Evolutionary conservation across 1,284 basidiomycete genomes (phyloP), one percentile per base, ranked within the genome.

Genomic region (Ganoderma sinense): DNA sequence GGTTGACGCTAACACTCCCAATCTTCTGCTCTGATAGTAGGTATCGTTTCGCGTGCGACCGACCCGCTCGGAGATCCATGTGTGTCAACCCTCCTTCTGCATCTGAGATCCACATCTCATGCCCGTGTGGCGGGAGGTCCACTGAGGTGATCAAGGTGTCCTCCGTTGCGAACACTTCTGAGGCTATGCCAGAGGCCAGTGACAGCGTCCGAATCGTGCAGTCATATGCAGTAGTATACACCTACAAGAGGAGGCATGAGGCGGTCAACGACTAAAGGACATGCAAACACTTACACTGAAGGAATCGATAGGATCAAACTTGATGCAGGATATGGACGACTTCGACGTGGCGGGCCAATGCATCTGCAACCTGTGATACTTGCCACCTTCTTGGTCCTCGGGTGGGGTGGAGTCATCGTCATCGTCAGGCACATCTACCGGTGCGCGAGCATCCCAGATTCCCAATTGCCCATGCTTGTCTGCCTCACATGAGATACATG

Each of bases 71-170:
- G 43, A 93, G 80, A 77, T 95, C 93, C 33, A 93, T 80, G 73
- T 94, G 93, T 5, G 90, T 91, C 3, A 89, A 80, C 26, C 92
- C 90, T 20, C 93, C 93, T 10, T 79, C 74, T 0, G 83, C 84
- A 76, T 95, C 93, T 0, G 93, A 92, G 64, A 94, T 85, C 93
- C 93, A 95, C 85, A 95, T 87, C 75, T 94, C 93, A 65, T 91
- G 82, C 0, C 93, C 93, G 5, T 82, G 81, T 1, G 89, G 88
- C 1, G 87, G 80, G 20, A 94, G 74, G 73, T 95, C 93, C 65
- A 94, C 82, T 71, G 88, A 89, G 16, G 86, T 87, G 33, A 94
- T 87, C 40, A 94, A 83, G 7, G 79, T 78, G 20, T 91, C 88
- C 3, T 89, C 87, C 14, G 85, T 86, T 2, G 88, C 83, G 75